Percentiles rank a stretch among this genome's conserved stretches.
Evolutionary conservation across 2,329 filamentous ascomycete species (phyloP).

Genomic region (Paracoccidioides lutzii): DNA sequence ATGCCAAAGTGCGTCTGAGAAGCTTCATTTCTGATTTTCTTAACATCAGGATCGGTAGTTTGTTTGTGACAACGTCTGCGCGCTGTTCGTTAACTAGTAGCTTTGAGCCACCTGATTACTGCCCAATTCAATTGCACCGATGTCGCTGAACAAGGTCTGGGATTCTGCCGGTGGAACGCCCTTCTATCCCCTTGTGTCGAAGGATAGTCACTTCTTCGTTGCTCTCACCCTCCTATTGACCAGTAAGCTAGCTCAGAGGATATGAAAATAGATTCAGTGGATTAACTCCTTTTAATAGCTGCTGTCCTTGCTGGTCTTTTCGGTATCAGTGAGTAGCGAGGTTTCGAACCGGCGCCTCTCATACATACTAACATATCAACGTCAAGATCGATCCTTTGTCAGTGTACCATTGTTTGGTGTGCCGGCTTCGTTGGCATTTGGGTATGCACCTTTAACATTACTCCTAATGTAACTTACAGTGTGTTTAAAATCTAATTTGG

Average conservation of each 20-base stretch:
- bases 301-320: slow-evolving; percentile 66
- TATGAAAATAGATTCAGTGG: neutral
- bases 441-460: slow-evolving; percentile 46
- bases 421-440: slow-evolving; percentile 77
- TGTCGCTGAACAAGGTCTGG: slow-evolving; percentile 80
- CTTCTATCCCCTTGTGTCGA: slow-evolving; percentile 66
- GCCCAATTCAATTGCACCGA: slow-evolving; percentile 16
- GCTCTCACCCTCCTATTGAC: slow-evolving; percentile 62
- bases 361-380: neutral
- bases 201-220: slow-evolving; percentile 71
- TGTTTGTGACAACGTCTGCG: neutral
- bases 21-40: neutral
- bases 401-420: slow-evolving; percentile 67
- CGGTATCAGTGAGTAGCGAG: slow-evolving; percentile 57
- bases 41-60: neutral
- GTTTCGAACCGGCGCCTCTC: neutral
- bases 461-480: neutral
- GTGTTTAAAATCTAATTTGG: slow-evolving; percentile 8
- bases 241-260: slow-evolving; percentile 33
- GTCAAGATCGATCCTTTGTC: slow-evolving; percentile 62
- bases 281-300: slow-evolving; percentile 26
- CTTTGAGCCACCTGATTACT: neutral
- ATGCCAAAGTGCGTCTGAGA: neutral
- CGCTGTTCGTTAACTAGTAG: neutral
- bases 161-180: slow-evolving; percentile 79